These are phyloP conservation scores for Malus sieversii DNA, from an alignment of 306 rosid species.

Conservation along the genomic window DNA sequence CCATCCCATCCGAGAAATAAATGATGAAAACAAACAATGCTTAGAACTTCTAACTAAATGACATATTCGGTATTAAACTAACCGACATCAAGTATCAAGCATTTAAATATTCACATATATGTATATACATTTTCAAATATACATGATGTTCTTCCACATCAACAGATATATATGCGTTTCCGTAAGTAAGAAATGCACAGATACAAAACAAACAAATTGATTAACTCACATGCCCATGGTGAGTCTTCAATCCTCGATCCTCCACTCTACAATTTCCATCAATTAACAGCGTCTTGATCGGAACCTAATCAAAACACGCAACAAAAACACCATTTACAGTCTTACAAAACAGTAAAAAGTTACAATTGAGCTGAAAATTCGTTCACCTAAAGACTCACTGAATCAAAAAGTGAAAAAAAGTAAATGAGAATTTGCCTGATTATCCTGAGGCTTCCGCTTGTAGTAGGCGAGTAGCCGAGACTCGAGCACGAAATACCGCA, in stretches of 20 bases:
- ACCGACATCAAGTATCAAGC: not conserved
- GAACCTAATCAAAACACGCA: conserved; percentile 52
- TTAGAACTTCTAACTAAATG: not conserved
- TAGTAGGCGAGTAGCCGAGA: conserved; percentile 87
- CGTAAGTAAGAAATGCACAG: conserved; percentile 3
- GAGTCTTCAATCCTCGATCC: conserved; percentile 99
- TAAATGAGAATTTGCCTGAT: conserved; percentile 43
- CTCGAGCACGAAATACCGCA: conserved; percentile 95
- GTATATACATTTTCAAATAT: not conserved
- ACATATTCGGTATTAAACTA: not conserved
- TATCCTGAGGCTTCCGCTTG: conserved; percentile 92
- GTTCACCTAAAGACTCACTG: not conserved
- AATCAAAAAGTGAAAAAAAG: not conserved
- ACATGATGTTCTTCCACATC: not conserved
- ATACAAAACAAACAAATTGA: not conserved
- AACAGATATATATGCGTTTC: not conserved
- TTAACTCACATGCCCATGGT: conserved; percentile 88
- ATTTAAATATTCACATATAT: not conserved
- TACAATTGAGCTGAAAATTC: not conserved
- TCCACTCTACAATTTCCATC: conserved; percentile 99
- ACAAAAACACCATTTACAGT: not conserved
- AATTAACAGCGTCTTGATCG: conserved; percentile 75
- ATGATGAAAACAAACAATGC: not conserved
- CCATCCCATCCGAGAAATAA: not conserved
- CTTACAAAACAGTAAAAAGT: not conserved